These are phyloP conservation scores for Xylaria sp. DNA, from an alignment of 2,329 filamentous ascomycete species.

Conservation along the genomic window DNA sequence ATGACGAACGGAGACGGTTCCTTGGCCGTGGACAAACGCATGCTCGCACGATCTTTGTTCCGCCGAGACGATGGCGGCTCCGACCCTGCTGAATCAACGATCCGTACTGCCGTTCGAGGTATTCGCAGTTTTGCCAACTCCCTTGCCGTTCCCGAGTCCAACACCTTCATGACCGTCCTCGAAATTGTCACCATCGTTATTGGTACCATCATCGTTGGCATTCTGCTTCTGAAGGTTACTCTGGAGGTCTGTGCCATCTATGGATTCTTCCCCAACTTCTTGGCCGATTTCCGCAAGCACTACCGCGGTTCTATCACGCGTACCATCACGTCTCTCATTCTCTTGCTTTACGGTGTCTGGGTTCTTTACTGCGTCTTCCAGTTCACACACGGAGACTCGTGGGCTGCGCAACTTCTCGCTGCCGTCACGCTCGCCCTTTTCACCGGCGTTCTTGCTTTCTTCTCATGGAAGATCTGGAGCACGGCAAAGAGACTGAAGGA, in stretches of 20 bases:
- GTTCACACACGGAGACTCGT: slow-evolving; percentile 88
- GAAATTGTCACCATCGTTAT: slow-evolving; percentile 84
- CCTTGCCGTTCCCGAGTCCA: slow-evolving; percentile 76
- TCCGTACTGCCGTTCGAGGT: slow-evolving; percentile 58
- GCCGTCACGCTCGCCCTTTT: slow-evolving; percentile 76
- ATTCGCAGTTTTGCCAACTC: slow-evolving; percentile 80
- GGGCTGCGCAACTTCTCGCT: slow-evolving; percentile 81
- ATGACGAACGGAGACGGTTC: slow-evolving; percentile 39
- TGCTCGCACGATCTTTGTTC: slow-evolving; percentile 46
- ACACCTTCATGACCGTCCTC: slow-evolving; percentile 94
- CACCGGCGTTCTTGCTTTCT: slow-evolving; percentile 74
- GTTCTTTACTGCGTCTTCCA: slow-evolving; percentile 94
- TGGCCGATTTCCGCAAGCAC: slow-evolving; percentile 83
- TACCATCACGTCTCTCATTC: slow-evolving; percentile 81
- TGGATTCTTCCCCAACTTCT: slow-evolving; percentile 72
- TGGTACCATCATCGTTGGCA: slow-evolving; percentile 74
- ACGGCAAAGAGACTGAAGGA: slow-evolving; percentile 70
- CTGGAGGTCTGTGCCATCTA: slow-evolving; percentile 90
- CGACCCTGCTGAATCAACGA: slow-evolving; percentile 25
- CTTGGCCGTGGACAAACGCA: slow-evolving; percentile 46
- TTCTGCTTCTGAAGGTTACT: slow-evolving; percentile 84
- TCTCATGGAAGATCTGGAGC: slow-evolving; percentile 75
- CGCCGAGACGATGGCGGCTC: slow-evolving; percentile 43
- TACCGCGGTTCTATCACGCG: slow-evolving; percentile 93
- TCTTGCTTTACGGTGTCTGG: slow-evolving; percentile 92